Conservation (phyloP, 345 rosid species). For the Draba incana region DNA sequence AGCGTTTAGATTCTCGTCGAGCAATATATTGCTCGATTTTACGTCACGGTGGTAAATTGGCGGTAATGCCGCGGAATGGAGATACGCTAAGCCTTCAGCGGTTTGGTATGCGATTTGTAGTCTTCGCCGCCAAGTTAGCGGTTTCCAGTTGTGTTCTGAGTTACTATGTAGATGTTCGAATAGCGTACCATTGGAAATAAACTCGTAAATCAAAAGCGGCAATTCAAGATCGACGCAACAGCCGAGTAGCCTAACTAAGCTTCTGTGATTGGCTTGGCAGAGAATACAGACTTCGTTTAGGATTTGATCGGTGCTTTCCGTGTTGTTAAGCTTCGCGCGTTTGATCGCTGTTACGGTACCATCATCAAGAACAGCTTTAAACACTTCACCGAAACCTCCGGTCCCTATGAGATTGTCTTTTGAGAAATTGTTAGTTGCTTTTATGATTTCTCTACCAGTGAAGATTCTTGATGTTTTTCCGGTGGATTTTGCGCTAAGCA, state of each 20-base stretch:
- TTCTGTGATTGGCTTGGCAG: conserved; percentile 65
- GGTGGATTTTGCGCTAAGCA: conserved; percentile 48
- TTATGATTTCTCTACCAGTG: conserved; percentile 51
- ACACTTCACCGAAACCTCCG: conserved; percentile 67
- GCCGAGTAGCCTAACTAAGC: conserved; percentile 53
- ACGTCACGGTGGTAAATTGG: conserved; percentile 67
- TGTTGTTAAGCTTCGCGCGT: conserved; percentile 58
- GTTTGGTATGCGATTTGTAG: conserved; percentile 54
- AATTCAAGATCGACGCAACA: conserved; percentile 53
- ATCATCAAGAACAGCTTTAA: conserved; percentile 57
- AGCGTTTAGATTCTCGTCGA: conserved; percentile 54
- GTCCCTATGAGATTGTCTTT: conserved; percentile 53
- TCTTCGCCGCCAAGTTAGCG: conserved; percentile 49
- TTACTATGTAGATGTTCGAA: conserved; percentile 53
- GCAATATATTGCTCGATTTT: conserved; percentile 62
- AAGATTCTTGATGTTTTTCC: conserved; percentile 58
- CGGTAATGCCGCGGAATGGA: conserved; percentile 57
- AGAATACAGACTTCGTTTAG: conserved; percentile 66
- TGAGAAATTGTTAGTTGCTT: conserved; percentile 65
- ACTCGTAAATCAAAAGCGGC: conserved; percentile 64
- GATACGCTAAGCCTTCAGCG: conserved; percentile 63
- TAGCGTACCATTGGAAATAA: conserved; percentile 58
- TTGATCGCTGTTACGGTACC: conserved; percentile 60
- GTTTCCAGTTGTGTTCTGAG: conserved; percentile 33
- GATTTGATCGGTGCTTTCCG: conserved; percentile 55